Percentiles rank a stretch among this genome's conserved stretches.
Evolutionary conservation across 1,284 basidiomycete genomes (phyloP).

Genomic region (Leucoagaricus sp.): DNA sequence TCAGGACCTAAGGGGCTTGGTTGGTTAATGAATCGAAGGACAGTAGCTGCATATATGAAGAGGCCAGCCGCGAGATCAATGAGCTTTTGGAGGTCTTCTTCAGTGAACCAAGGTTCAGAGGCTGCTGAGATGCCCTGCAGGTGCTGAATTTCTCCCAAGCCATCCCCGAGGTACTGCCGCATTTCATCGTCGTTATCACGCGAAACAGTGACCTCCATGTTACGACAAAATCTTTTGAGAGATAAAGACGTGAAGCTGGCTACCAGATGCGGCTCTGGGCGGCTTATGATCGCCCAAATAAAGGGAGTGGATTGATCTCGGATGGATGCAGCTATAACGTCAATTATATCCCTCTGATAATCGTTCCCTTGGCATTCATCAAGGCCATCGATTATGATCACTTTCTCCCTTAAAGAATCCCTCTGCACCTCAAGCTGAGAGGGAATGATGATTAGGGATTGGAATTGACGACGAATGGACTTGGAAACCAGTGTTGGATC

Average conservation of each 20-base stretch:
- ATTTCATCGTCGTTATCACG: not conserved
- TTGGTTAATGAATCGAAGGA: not conserved
- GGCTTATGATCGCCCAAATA: not conserved
- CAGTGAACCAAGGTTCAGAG: not conserved
- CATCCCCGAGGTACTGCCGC: not conserved
- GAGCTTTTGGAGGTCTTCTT: not conserved
- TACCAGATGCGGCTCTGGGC: not conserved
- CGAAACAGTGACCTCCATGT: not conserved
- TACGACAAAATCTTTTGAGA: not conserved
- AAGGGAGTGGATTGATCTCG: not conserved
- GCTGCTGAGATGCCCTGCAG: not conserved
- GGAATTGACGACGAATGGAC: not conserved
- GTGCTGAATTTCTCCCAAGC: not conserved
- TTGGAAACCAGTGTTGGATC: constrained; percentile 3
- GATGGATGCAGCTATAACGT: not conserved
- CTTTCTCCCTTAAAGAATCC: not conserved
- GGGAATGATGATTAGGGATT: not conserved
- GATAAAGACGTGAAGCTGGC: not conserved
- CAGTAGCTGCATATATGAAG: not conserved
- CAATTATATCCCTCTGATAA: not conserved
- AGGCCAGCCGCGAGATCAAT: not conserved
- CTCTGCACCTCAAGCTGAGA: not conserved
- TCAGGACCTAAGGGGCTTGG: not conserved
- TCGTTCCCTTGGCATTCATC: not conserved
- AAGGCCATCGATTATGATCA: not conserved